Evolutionary conservation across 192 early-diverging fungal species (phyloP).

Genomic region (Podila epigama): DNA sequence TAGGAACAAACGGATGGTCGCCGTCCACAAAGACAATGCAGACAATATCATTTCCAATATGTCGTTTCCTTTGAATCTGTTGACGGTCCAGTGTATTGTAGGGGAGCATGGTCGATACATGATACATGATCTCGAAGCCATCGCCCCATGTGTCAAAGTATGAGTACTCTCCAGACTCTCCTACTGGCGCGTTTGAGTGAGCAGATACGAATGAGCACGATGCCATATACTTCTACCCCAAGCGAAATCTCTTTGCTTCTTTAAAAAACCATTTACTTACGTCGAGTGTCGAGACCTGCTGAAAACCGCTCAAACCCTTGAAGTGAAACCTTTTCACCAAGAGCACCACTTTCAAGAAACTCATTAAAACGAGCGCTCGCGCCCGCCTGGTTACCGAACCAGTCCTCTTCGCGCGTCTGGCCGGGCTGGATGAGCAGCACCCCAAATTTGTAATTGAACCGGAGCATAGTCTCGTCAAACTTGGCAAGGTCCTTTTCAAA

Average conservation of each 20-base stretch:
- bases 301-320: conserved; percentile 79
- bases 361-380: conserved; percentile 60
- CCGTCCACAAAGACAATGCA: conserved; percentile 66
- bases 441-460: conserved; percentile 83
- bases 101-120: conserved; percentile 78
- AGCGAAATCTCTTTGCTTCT: no score
- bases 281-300: conserved; percentile 75
- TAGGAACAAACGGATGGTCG: conserved; percentile 58
- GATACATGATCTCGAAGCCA: conserved; percentile 75
- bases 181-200: conserved; percentile 48
- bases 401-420: conserved; percentile 80
- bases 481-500: conserved; percentile 70
- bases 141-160: conserved; percentile 80
- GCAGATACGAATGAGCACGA: neutral
- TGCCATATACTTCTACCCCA: neutral
- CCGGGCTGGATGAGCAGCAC: conserved; percentile 71
- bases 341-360: conserved; percentile 67
- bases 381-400: conserved; percentile 73
- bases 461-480: conserved; percentile 79
- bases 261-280: conserved; percentile 52
- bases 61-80: conserved; percentile 71
- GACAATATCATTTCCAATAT: conserved; percentile 73
- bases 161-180: conserved; percentile 72
- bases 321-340: conserved; percentile 75
- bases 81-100: conserved; percentile 70